Conservation (phyloP, 176 grass and related monocot species). For the Avena atlantica region DNA sequence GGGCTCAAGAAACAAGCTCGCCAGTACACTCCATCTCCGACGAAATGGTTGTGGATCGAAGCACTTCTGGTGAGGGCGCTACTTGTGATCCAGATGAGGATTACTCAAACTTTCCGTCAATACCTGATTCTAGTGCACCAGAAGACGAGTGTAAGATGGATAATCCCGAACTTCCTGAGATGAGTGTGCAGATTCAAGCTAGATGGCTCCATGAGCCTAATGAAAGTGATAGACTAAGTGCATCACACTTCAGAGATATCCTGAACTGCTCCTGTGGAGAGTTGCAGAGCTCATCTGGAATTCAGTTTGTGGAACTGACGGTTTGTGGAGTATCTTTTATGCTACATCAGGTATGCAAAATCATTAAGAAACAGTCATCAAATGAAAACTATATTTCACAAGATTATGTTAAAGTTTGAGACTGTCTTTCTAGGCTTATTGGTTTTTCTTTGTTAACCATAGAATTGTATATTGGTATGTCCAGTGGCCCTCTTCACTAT, state of each 20-base stretch:
- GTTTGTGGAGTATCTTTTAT: conserved; percentile 96
- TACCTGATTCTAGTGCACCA: conserved; percentile 35
- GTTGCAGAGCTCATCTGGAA: conserved; percentile 69
- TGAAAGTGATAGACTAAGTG: conserved; percentile 77
- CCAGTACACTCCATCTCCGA: conserved; percentile 39
- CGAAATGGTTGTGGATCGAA: conserved; percentile 40
- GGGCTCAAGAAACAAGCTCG: conserved; percentile 43
- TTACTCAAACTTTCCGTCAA: conserved; percentile 38
- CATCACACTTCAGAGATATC: conserved; percentile 91
- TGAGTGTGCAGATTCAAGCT: conserved; percentile 56
- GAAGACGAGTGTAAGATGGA: conserved; percentile 40
- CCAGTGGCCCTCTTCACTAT: neutral
- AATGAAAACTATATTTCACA: neutral
- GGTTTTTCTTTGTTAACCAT: neutral
- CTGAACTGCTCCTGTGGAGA: conserved; percentile 72
- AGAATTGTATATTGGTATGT: neutral
- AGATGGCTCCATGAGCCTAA: conserved; percentile 93
- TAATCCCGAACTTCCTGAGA: conserved; percentile 40
- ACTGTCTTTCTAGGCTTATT: conserved; percentile 13
- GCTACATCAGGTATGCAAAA: conserved; percentile 81
- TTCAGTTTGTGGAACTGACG: conserved; percentile 77
- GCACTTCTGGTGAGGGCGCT: conserved; percentile 39
- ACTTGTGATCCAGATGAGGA: conserved; percentile 51
- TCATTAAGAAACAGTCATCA: neutral
- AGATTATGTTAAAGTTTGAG: neutral